phyloP scores from a whole-genome alignment of 192 early-diverging fungal genomes.

The Coemansia sp. region DNA sequence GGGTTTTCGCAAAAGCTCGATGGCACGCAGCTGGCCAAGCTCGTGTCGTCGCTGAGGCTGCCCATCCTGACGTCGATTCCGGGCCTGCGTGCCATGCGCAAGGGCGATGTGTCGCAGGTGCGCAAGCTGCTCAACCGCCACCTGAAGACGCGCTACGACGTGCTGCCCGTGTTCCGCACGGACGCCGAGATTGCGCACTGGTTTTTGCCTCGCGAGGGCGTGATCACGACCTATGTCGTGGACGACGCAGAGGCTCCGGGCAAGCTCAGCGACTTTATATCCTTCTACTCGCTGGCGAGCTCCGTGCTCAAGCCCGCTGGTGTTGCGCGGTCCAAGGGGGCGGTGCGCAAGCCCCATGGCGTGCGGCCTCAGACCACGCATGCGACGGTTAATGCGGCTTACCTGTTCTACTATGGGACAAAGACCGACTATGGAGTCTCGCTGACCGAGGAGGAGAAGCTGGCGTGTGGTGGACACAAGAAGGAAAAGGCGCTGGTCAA shows the following conservation, averaged over 20 bases:
- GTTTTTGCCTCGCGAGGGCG: conserved; percentile 78
- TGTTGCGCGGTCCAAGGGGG: conserved; percentile 18
- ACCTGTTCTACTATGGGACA: conserved; percentile 90
- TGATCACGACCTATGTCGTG: conserved; percentile 94
- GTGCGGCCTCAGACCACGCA: not conserved
- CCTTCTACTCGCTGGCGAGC: conserved; percentile 95
- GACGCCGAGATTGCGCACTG: conserved; percentile 91
- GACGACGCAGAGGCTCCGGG: conserved; percentile 63
- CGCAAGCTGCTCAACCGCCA: conserved; percentile 74
- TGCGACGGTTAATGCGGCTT: conserved; percentile 82
- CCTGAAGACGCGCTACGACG: conserved; percentile 57
- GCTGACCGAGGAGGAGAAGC: conserved; percentile 39
- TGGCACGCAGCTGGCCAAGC: conserved; percentile 22
- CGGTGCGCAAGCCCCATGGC: not conserved
- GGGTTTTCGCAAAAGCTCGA: conserved; percentile 82
- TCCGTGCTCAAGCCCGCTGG: conserved; percentile 74
- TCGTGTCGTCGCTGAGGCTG: conserved; percentile 18
- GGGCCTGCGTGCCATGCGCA: conserved; percentile 78
- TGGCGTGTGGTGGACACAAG: conserved; percentile 40
- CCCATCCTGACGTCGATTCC: conserved; percentile 51
- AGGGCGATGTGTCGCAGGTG: conserved; percentile 73
- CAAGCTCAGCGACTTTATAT: conserved; percentile 83
- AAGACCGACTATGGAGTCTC: conserved; percentile 41
- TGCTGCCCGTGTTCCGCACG: conserved; percentile 70
- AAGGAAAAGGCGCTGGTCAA: conserved; percentile 42